Evolutionary conservation across 2,329 filamentous ascomycete species (phyloP).

Genomic region (Davidsoniella eucalypti): DNA sequence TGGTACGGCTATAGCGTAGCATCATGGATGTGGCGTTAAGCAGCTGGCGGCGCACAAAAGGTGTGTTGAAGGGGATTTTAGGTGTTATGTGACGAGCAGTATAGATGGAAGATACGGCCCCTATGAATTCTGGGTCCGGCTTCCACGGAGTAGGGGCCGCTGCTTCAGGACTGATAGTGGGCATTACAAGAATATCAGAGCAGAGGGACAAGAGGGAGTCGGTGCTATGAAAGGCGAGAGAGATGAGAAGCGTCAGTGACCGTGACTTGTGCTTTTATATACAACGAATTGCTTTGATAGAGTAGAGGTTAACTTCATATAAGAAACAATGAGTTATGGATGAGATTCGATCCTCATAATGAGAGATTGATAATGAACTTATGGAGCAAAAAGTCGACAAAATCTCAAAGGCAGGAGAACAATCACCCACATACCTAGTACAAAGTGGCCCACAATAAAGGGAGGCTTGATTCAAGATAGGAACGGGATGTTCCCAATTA

Average conservation of each 20-base stretch:
- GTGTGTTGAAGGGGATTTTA: neutral
- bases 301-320: too few species aligned
- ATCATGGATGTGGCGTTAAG: slow-evolving; percentile 6
- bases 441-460: too few species aligned
- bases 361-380: too few species aligned
- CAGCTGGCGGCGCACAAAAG: slow-evolving; percentile 4
- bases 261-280: neutral
- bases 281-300: too few species aligned
- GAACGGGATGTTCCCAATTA: too few species aligned
- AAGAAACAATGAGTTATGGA: too few species aligned
- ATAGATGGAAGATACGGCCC: slow-evolving; percentile 1
- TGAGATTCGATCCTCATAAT: too few species aligned
- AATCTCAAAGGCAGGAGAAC: too few species aligned
- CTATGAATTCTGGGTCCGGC: slow-evolving; percentile 1
- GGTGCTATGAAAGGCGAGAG: neutral
- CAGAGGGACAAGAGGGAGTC: neutral
- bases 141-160: slow-evolving; percentile 2
- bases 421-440: too few species aligned
- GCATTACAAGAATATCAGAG: neutral
- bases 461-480: too few species aligned
- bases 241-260: neutral
- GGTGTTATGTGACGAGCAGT: slow-evolving; percentile 1
- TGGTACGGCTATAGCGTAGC: slow-evolving; percentile 3
- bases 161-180: neutral
- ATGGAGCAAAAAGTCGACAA: too few species aligned